These are phyloP conservation scores for Podospora conica DNA, from an alignment of 495 filamentous ascomycete species.

Conservation along the genomic window DNA sequence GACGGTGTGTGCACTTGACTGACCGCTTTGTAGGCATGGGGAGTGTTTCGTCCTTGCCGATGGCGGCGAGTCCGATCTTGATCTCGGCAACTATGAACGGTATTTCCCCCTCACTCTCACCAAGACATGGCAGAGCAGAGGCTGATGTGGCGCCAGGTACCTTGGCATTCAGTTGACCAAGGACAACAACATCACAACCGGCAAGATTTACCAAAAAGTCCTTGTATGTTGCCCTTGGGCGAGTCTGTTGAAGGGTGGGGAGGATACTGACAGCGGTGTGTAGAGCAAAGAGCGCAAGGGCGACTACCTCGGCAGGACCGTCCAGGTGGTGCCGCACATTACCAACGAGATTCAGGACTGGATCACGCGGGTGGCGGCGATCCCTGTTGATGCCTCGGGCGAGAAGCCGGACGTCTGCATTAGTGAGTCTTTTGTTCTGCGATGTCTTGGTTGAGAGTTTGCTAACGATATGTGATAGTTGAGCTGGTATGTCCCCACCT, in stretches of 20 bases:
- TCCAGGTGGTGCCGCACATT: slow-evolving; percentile 89
- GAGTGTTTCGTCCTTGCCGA: slow-evolving; percentile 38
- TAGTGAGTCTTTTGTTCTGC: slow-evolving; percentile 29
- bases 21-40: slow-evolving; percentile 23
- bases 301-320: slow-evolving; percentile 85
- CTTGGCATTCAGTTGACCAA: slow-evolving; percentile 1
- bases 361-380: slow-evolving; percentile 79
- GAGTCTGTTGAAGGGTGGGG: slow-evolving; percentile 18
- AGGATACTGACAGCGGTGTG: not conserved
- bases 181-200: slow-evolving; percentile 84
- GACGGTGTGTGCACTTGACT: not conserved
- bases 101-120: slow-evolving; percentile 22
- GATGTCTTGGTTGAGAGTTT: not conserved
- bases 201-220: slow-evolving; percentile 88
- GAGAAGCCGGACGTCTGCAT: slow-evolving; percentile 90
- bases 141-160: not conserved
- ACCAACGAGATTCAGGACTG: slow-evolving; percentile 88
- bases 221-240: slow-evolving; percentile 35
- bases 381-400: slow-evolving; percentile 80
- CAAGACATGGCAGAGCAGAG: not conserved
- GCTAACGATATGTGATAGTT: slow-evolving; percentile 3
- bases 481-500: not conserved
- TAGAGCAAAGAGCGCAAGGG: slow-evolving; percentile 57
- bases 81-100: slow-evolving; percentile 94
- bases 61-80: slow-evolving; percentile 57